Conservation (phyloP, 768 basidiomycete species). For the button mushroom (Agaricus bisporus) region DNA sequence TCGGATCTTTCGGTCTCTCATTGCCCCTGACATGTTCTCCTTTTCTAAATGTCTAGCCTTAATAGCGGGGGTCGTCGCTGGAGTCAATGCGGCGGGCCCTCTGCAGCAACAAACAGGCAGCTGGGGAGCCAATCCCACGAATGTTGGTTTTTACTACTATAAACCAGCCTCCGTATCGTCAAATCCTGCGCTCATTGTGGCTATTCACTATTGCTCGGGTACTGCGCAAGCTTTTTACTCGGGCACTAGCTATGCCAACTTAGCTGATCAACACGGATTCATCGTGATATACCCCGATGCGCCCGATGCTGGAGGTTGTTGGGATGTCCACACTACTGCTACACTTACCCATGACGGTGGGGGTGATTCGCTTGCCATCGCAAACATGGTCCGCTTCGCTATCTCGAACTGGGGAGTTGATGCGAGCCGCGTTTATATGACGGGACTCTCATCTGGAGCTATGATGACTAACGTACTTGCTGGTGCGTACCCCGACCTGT, state of each 20-base stretch:
- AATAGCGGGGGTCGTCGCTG: conserved; percentile 10
- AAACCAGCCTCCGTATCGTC: conserved; percentile 29
- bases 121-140: conserved; percentile 49
- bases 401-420: conserved; percentile 43
- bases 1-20: too few relatives aligned
- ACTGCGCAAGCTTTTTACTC: conserved; percentile 45
- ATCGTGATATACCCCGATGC: conserved; percentile 47
- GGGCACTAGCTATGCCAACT: conserved; percentile 41
- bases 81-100: conserved; percentile 22
- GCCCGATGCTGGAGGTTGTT: conserved; percentile 40
- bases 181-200: conserved; percentile 43
- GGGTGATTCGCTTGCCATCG: conserved; percentile 49
- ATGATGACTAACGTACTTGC: conserved; percentile 58
- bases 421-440: conserved; percentile 40
- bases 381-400: conserved; percentile 39
- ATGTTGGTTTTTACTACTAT: conserved; percentile 43
- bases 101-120: conserved; percentile 33
- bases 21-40: conserved; percentile 12
- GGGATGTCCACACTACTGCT: conserved; percentile 44
- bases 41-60: conserved; percentile 17
- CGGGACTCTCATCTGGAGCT: conserved; percentile 46
- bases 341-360: conserved; percentile 52
- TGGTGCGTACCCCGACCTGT: conserved; percentile 50
- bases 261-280: conserved; percentile 42
- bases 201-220: conserved; percentile 47